phyloP scores from a whole-genome alignment of 2,329 filamentous ascomycete genomes.

The Sphaerulina vaccinii region DNA sequence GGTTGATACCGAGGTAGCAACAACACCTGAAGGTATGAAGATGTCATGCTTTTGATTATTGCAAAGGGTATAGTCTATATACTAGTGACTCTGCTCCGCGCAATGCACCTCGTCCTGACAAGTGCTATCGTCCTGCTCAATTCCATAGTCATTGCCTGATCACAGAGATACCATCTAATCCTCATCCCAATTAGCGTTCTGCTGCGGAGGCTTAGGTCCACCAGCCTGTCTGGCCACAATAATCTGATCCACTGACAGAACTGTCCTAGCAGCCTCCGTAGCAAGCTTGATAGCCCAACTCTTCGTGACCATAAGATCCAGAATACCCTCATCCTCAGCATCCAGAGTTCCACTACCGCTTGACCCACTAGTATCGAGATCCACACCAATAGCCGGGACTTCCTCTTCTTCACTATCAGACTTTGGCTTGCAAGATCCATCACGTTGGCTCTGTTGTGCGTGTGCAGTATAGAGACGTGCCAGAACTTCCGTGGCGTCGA shows the following conservation, averaged over 20 bases:
- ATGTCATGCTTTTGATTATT: too few relatives aligned
- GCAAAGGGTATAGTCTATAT: too few relatives aligned
- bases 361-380: constrained; percentile 83
- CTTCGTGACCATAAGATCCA: constrained; percentile 90
- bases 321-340: constrained; percentile 80
- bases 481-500: constrained; percentile 95
- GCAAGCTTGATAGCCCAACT: constrained; percentile 96
- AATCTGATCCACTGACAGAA: constrained; percentile 96
- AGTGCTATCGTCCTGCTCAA: too few relatives aligned
- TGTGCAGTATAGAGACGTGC: constrained; percentile 91
- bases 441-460: constrained; percentile 30
- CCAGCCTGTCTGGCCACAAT: constrained; percentile 97
- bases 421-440: constrained; percentile 10
- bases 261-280: constrained; percentile 88
- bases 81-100: too few relatives aligned
- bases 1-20: too few relatives aligned
- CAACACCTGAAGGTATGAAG: too few relatives aligned
- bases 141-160: too few relatives aligned
- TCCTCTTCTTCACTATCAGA: constrained; percentile 62
- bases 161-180: too few relatives aligned
- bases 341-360: constrained; percentile 85
- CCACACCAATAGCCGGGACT: constrained; percentile 87
- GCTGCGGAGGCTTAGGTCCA: constrained; percentile 92
- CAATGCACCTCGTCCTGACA: too few relatives aligned
- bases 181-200: constrained; percentile 78